Evolutionary conservation across 108 stramenopile species (phyloP), one percentile per base, ranked within the genome.

Genomic region (Skeletonema costatum): DNA sequence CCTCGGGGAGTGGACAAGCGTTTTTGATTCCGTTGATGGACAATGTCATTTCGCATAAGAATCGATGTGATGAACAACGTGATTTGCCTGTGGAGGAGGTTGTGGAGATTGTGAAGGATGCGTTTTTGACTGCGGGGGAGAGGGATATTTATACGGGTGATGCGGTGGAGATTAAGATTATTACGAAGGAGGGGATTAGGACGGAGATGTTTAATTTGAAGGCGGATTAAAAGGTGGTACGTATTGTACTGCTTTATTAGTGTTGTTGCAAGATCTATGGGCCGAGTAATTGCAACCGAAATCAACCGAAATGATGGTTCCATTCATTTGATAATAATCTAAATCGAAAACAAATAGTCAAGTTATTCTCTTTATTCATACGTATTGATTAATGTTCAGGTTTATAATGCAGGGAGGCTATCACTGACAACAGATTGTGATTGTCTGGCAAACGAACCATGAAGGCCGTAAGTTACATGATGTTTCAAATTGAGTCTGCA

Each of bases 111-210:
- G 87, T 96, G 66, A 99, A 99, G 91, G 97, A 98, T 76, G 93
- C 89, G 48, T 99, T 98, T 83, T 74, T 99, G 35, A 96, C 95
- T 16, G 97, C 96, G 36, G 97, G 94, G 63, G 99, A 99, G 78
- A 84, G 99, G 14, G 98, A 99, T 84, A 99, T 99, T 73, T 97
- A 97, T 82, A 98, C 97, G 1, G 99, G 99, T 50, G 99, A 99
- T 86, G 83, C 93, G 13, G 89, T 99, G 48, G 97, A 98, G 80
- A 98, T 99, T 71, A 86, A 85, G 80, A 87, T 97, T 70, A 95
- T 99, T 77, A 93, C 90, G 29, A 85, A 86, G 53, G 87, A 88
- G 32, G 97, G 96, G 46, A 94, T 95, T 65, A 83, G 88, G 60
- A 94, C 77, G 32, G 85, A 83, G 42, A 83, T 73, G 30, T 99